Conservation (phyloP, 2,329 filamentous ascomycete species). For the Ceratocystiopsis brevicomis region DNA sequence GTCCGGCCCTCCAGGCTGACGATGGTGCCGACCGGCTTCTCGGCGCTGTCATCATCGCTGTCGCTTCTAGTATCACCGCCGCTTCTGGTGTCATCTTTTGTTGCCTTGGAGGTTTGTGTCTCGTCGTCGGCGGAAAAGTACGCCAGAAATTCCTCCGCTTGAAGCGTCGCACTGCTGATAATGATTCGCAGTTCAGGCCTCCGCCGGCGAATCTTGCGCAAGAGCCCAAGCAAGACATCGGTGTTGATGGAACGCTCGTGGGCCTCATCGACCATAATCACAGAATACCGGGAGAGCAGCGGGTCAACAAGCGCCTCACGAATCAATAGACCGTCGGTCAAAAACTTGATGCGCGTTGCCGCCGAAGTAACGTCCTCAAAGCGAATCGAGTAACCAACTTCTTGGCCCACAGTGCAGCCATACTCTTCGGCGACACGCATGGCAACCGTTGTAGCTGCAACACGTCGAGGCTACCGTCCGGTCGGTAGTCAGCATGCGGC, state of each 20-base stretch:
- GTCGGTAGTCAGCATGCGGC: no score
- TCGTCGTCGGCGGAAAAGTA: slow-evolving; percentile 46
- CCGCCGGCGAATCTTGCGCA: slow-evolving; percentile 76
- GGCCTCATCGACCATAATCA: slow-evolving; percentile 95
- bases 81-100: slow-evolving; percentile 7
- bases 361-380: slow-evolving; percentile 84
- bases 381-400: slow-evolving; percentile 81
- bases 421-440: slow-evolving; percentile 78
- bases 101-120: slow-evolving; percentile 2
- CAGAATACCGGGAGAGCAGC: slow-evolving; percentile 72
- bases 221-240: slow-evolving; percentile 69
- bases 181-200: slow-evolving; percentile 71
- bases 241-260: slow-evolving; percentile 88
- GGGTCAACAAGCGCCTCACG: slow-evolving; percentile 88
- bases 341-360: slow-evolving; percentile 76
- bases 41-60: slow-evolving; percentile 9
- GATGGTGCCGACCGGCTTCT: slow-evolving; percentile 33
- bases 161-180: slow-evolving; percentile 81
- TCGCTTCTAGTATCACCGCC: neutral
- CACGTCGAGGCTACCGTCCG: slow-evolving; percentile 51
- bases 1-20: slow-evolving; percentile 74
- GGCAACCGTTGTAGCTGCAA: slow-evolving; percentile 82
- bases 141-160: slow-evolving; percentile 65
- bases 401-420: slow-evolving; percentile 68
- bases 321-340: slow-evolving; percentile 83